These are phyloP conservation scores for Paecilomyces dactylethromorphus DNA, from an alignment of 2,329 filamentous ascomycete genomes.

Conservation along the genomic window DNA sequence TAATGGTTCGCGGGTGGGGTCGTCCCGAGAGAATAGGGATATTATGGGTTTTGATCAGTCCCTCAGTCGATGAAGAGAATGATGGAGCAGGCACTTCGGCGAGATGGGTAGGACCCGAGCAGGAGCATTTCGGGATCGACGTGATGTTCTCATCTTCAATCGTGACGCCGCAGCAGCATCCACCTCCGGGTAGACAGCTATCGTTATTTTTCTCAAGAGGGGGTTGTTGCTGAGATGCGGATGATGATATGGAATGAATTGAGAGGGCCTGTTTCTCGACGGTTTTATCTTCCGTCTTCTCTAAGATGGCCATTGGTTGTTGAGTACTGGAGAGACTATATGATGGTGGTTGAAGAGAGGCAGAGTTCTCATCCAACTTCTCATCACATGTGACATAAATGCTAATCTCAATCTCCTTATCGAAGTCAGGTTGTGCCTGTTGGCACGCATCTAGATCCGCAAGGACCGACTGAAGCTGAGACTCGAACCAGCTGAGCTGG, in stretches of 20 bases:
- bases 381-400: slow-evolving; percentile 52
- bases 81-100: neutral
- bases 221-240: slow-evolving; percentile 3
- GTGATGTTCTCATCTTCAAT: slow-evolving; percentile 41
- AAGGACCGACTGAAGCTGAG: slow-evolving; percentile 42
- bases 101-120: slow-evolving; percentile 20
- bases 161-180: slow-evolving; percentile 45
- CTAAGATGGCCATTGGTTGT: neutral
- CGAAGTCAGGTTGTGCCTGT: slow-evolving; percentile 19
- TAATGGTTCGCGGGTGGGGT: slow-evolving; percentile 46
- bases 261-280: slow-evolving; percentile 19
- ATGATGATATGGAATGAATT: slow-evolving; percentile 9
- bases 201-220: slow-evolving; percentile 1
- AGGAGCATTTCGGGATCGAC: slow-evolving; percentile 28
- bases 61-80: slow-evolving; percentile 5
- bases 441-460: slow-evolving; percentile 35
- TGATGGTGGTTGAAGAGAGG: neutral
- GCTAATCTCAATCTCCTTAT: slow-evolving; percentile 44
- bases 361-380: slow-evolving; percentile 33
- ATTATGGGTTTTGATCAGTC: slow-evolving; percentile 4
- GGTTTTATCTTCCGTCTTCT: slow-evolving; percentile 6
- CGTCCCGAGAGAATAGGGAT: slow-evolving; percentile 42
- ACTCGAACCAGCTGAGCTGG: slow-evolving; percentile 48
- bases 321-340: neutral
- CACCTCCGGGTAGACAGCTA: slow-evolving; percentile 19